Base-by-base conservation (phyloP, 495 filamentous ascomycete species). In the Penicillium canariense region DNA sequence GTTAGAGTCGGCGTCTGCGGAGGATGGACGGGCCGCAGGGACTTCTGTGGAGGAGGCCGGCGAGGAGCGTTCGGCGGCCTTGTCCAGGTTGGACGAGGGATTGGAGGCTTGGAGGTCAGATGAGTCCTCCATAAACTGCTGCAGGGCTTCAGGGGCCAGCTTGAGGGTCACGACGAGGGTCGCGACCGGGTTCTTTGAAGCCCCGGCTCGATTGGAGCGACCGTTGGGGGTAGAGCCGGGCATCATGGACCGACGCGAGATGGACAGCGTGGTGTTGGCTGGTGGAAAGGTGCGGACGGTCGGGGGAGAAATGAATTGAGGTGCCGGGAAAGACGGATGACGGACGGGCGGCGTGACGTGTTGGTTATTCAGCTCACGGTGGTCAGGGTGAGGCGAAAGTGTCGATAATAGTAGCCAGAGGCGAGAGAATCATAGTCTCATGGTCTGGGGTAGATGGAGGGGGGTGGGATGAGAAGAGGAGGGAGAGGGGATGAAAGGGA, bases 131-230 rank as follows among this genome's bases (percentile, higher is more conserved):
- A 70, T 62, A 56, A 87, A 84, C 22, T 67, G 68, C 46, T 63
- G 66, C 7, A 89, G 71, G 17, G 63, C 42, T 2, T 75, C 66
- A 28, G 77, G 65, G 5, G 79, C 65, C 45, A 87, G 66, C 63
- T 79, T 82, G 22, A 88, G 72, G 38, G 72, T 72, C 63, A 87
- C 59, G 26, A 83, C 62, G 62, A 81, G 79, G 48, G 60, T 63
- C 35, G 48, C 60, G 43, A 49, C 30, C 5, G 56, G 25, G 42
- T 70, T 62, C 67, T 80, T 80, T 43, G 58, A 53, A 45, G 50
- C 42, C 17, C 63, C 62, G 30, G 74, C 65, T 50, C 68, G 59
- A 58, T 64, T 70, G 55, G 72, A 68, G 63, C 69, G 66, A 71
- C 67, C 65, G 69, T 71, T 68, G 56, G 28, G n/a, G 23, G 63